A percentile compares a stretch with the other conserved stretches of the same genome.
Conservation (phyloP, 2,329 filamentous ascomycete species). For the Sporothrix schenckii region DNA sequence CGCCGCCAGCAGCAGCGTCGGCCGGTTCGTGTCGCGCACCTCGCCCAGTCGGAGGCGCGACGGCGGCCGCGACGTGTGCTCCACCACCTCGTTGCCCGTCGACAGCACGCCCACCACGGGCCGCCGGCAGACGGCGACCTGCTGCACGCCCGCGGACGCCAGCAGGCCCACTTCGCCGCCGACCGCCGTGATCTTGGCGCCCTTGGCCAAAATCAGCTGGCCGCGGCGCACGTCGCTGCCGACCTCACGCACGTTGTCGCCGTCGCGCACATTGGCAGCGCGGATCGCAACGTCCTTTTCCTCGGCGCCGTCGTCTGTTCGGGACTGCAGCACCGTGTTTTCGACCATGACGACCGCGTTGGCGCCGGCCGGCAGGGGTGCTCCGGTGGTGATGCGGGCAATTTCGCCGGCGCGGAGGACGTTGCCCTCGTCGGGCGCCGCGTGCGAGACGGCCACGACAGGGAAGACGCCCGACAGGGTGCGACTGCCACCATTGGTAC, state of each 20-base stretch:
- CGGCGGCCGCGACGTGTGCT: conserved; percentile 60
- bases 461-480: conserved; percentile 79
- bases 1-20: conserved; percentile 79
- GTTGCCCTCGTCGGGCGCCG: conserved; percentile 69
- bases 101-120: conserved; percentile 86
- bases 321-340: conserved; percentile 76
- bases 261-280: conserved; percentile 70
- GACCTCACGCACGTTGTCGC: conserved; percentile 88
- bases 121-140: conserved; percentile 72
- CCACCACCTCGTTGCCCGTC: conserved; percentile 91
- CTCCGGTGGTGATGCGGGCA: conserved; percentile 90
- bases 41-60: conserved; percentile 72
- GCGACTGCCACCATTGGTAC: not conserved
- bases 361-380: conserved; percentile 83
- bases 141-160: conserved; percentile 75
- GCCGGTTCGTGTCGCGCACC: conserved; percentile 90
- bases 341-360: conserved; percentile 97
- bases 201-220: conserved; percentile 70
- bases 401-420: conserved; percentile 71
- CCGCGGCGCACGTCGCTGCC: conserved; percentile 81
- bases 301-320: conserved; percentile 78
- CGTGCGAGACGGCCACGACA: conserved; percentile 84
- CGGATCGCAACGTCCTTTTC: conserved; percentile 88
- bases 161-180: conserved; percentile 91
- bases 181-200: conserved; percentile 80